Base-by-base conservation (phyloP, 140 eudicot species). In the Stevia rebaudiana region DNA sequence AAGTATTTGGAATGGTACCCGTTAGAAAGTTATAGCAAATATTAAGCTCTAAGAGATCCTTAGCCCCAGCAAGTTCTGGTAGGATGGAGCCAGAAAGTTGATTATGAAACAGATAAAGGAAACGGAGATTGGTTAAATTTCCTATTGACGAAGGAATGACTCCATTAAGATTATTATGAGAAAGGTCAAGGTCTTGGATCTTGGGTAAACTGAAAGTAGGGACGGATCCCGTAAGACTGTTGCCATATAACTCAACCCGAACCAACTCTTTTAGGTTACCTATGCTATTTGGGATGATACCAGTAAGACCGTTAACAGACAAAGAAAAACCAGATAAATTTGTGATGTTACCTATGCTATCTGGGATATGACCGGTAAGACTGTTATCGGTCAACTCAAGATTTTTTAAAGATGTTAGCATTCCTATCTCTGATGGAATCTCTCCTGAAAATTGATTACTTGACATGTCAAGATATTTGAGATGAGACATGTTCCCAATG, bases 361-460 rank as follows among this genome's bases (percentile, higher is more conserved):
- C 33, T 28, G 67, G 74, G 49, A 69, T 69, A 28, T 50, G 9
- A 52, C 85, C 88, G 0, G 1, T 17, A 3, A 82, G 43, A n/a
- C 6, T 15, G 40, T 82, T 82, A 50, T 42, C 3, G 9, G 8
- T 30, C 48, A 74, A 39, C 11, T 1, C 19, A 71, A 58, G 21
- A 71, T 58, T 1, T 70, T 10, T 8, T 35, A 77, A 44, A 40
- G 77, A 40, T 49, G 6, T 63, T 73, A 85, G 61, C 28, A n/a
- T 43, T 17, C 81, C 88, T 48, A 85, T 81, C 68, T 80, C 80
- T 2, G 64, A 2, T 17, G 94, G 88, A 48, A 85, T 76, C 19
- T 21, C 42, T 7, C 73, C 81, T 0, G 37, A 43, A 23, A 85
- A 40, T 30, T 57, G 8, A 54, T 82, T 85, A 33, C 7, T 22